phyloP scores from a whole-genome alignment of 2,329 filamentous ascomycete genomes.

The Fusarium fracticaudum region DNA sequence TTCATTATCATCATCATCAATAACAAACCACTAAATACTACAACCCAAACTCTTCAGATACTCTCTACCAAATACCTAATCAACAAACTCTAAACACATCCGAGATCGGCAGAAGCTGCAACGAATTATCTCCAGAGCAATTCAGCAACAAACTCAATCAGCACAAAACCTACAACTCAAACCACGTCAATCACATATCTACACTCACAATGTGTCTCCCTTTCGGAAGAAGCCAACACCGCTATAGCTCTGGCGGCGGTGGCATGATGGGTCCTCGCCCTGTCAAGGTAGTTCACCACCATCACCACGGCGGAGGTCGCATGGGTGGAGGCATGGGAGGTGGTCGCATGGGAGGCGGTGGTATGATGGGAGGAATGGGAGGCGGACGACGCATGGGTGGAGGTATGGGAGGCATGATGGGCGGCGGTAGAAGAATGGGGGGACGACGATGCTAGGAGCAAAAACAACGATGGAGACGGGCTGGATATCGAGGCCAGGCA shows the following conservation, averaged over 20 bases:
- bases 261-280: conserved; percentile 17
- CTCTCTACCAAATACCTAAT: background rate
- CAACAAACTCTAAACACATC: background rate
- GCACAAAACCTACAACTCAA: background rate
- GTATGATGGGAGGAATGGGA: conserved; percentile 19
- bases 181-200: background rate
- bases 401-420: background rate
- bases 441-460: background rate
- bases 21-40: background rate
- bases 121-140: background rate
- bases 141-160: background rate
- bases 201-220: conserved; percentile 13
- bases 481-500: background rate
- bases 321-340: conserved; percentile 7
- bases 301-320: conserved; percentile 10
- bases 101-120: background rate
- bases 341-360: conserved; percentile 9
- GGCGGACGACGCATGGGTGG: conserved; percentile 1
- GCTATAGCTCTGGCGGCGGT: background rate
- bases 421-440: conserved; percentile 7
- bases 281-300: conserved; percentile 12
- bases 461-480: background rate
- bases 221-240: background rate
- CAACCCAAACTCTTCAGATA: background rate
- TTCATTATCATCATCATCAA: background rate